These are phyloP conservation scores for Amanita inopinata DNA, from an alignment of 768 basidiomycete genomes.

Conservation along the genomic window DNA sequence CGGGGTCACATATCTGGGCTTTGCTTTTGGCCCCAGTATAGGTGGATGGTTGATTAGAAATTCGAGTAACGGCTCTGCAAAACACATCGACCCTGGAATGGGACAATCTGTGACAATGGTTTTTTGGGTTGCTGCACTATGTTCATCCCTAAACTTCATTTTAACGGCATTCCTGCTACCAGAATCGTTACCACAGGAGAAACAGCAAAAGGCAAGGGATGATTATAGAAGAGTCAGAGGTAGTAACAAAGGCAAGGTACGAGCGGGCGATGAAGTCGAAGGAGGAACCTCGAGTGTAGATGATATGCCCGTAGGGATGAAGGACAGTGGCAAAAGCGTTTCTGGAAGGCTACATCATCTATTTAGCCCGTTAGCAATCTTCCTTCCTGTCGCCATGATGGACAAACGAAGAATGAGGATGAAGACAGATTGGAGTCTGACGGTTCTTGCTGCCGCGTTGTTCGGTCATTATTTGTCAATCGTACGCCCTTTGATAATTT, in stretches of 20 bases:
- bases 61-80: constrained; percentile 15
- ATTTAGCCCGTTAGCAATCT: constrained; percentile 56
- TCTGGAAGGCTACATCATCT: constrained; percentile 23
- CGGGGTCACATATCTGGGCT: constrained; percentile 70
- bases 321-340: not conserved
- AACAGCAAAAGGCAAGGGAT: constrained; percentile 23
- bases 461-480: constrained; percentile 58
- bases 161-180: constrained; percentile 64
- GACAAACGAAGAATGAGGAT: constrained; percentile 28
- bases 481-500: constrained; percentile 29
- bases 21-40: constrained; percentile 70
- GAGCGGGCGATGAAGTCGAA: constrained; percentile 12
- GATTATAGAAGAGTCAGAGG: constrained; percentile 15
- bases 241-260: constrained; percentile 15
- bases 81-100: not conserved
- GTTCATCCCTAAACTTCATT: constrained; percentile 44
- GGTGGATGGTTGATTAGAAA: constrained; percentile 45
- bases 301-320: not conserved
- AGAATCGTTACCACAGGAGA: constrained; percentile 42
- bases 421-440: constrained; percentile 74
- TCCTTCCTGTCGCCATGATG: constrained; percentile 48
- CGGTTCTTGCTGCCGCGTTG: constrained; percentile 51
- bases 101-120: constrained; percentile 31
- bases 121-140: constrained; percentile 36
- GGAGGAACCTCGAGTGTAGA: not conserved